Base-by-base conservation (phyloP, 2,329 filamentous ascomycete species). In the Pseudogymnoascus sp. region DNA sequence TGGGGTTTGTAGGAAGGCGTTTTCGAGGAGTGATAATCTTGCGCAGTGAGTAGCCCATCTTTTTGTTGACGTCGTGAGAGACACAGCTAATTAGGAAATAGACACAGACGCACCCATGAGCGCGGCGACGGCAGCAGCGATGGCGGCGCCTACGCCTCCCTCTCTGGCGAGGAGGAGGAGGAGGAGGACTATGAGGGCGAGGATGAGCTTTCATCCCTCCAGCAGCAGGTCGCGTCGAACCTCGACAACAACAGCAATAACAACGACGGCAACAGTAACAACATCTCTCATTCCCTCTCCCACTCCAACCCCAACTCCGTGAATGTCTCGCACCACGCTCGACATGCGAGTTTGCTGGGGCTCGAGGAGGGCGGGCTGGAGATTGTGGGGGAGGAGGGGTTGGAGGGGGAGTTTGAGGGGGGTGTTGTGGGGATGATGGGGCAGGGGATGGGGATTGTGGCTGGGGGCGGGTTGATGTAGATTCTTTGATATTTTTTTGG, bases 21-120 rank as follows among this genome's bases (percentile, higher is more conserved):
- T 99, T 78, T 97, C 95, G 65, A 85, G 95, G 79, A 97, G 93
- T 73, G 95, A 99, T 81, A 99, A 99, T 77, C 89, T 99, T 78
- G 95, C 95, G 76, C 95, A 99, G 90, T 96, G 91, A 79, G 85
- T 74, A 70, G 67, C 65, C 65, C 70, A 6, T 29, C 24, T 26
- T 19, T 19, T 19, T 19, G 19, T 19, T 19, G 19, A 19, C 19
- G 1, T 19, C 2, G 19, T 19, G 19, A 19, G 19, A 19, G 19
- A 19, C 19, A 1, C 1, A 26, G 24, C 24, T 62, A 62, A 56
- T 50, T 37, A 61, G 61, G 61, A 38, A 64, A 16, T 74, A 87
- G 85, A 74, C 87, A 90, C 77, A 83, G 82, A 74, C 83, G 82
- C 72, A 97, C 92, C 70, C 93, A 97, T 78, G 96, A 96, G 80